phyloP scores from a whole-genome alignment of 2,329 filamentous ascomycete genomes.

The Helminthosporium solani region DNA sequence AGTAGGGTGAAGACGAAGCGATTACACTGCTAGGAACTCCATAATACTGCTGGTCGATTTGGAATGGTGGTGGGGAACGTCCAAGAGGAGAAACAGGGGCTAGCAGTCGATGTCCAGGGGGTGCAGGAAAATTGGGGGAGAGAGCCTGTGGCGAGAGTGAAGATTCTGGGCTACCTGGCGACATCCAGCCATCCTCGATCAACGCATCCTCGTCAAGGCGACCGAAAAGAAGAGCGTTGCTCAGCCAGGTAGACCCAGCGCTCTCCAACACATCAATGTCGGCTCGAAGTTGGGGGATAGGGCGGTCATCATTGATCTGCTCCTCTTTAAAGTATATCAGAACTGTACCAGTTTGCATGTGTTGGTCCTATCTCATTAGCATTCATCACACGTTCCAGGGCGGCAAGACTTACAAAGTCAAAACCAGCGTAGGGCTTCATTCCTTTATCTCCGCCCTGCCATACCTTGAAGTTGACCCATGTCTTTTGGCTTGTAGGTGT shows the following conservation, averaged over 20 bases:
- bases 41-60: conserved; percentile 31
- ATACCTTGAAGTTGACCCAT: conserved; percentile 42
- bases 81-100: conserved; percentile 26
- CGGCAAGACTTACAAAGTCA: conserved; percentile 28
- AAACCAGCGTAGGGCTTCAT: conserved; percentile 41
- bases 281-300: conserved; percentile 38
- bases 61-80: conserved; percentile 29
- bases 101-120: conserved; percentile 25
- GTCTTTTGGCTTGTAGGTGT: conserved; percentile 25
- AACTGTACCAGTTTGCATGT: conserved; percentile 42
- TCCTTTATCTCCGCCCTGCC: conserved; percentile 33
- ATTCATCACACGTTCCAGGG: neutral
- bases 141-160: conserved; percentile 14
- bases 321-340: conserved; percentile 45
- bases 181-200: conserved; percentile 30
- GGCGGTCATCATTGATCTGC: conserved; percentile 36
- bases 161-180: conserved; percentile 25
- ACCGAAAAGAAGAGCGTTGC: conserved; percentile 38
- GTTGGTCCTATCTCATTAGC: conserved; percentile 36
- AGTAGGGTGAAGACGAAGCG: conserved; percentile 18
- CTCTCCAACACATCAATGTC: conserved; percentile 38
- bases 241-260: conserved; percentile 41
- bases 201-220: conserved; percentile 34
- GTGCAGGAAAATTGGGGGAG: conserved; percentile 15
- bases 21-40: conserved; percentile 14